These are phyloP conservation scores for Sherardia arvensis DNA, from an alignment of 257 asterid genomes.

Conservation along the genomic window DNA sequence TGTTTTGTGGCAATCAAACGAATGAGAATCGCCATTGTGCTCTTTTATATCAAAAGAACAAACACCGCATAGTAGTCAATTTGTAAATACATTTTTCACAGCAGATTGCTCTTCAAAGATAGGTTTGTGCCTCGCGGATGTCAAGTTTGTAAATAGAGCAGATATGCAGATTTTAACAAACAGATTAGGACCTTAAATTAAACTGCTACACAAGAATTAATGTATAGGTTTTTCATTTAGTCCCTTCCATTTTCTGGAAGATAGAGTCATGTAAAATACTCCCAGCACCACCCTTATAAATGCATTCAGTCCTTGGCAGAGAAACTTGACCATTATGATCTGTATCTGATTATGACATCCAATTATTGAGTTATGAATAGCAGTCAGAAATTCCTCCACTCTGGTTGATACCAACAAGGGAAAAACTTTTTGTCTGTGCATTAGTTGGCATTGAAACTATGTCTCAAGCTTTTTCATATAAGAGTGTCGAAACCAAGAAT, in stretches of 20 bases:
- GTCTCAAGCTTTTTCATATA: background rate
- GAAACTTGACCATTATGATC: background rate
- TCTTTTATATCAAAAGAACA: background rate
- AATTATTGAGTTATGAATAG: slow-evolving; percentile 7
- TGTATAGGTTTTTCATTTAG: background rate
- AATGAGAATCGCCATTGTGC: background rate
- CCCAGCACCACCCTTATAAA: background rate
- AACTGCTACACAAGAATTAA: background rate
- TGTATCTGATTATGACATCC: background rate
- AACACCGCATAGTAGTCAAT: background rate
- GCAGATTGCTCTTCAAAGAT: background rate
- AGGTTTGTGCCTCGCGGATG: background rate
- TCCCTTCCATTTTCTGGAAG: background rate
- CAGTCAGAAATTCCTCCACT: background rate
- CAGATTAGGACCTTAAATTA: background rate
- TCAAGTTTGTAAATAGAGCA: background rate
- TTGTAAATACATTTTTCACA: background rate
- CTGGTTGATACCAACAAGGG: background rate
- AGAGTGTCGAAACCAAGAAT: background rate
- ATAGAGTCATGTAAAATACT: background rate
- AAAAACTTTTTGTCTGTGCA: background rate
- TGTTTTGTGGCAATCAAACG: background rate
- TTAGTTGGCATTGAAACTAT: slow-evolving; percentile 1
- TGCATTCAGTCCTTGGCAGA: background rate
- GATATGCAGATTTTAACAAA: background rate